phyloP scores from a whole-genome alignment of 306 rosid genomes.

The Rubus idaeus region DNA sequence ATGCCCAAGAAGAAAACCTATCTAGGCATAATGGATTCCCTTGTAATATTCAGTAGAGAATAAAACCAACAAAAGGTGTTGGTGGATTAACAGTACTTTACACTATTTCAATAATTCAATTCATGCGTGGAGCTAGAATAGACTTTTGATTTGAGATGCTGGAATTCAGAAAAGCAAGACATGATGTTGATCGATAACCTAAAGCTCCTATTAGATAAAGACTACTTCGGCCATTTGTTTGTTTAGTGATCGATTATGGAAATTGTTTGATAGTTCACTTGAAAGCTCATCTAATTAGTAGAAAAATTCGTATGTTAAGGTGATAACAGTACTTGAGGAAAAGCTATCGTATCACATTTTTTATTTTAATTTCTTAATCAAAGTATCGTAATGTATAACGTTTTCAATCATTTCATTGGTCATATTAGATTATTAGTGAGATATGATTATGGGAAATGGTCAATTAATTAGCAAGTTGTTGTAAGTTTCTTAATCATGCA shows the following conservation, averaged over 20 bases:
- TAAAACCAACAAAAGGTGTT: background rate
- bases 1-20: background rate
- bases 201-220: constrained; percentile 9
- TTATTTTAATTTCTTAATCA: background rate
- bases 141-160: background rate
- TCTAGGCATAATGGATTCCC: background rate
- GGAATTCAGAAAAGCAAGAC: background rate
- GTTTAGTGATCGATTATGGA: background rate
- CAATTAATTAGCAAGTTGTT: background rate
- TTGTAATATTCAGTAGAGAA: background rate
- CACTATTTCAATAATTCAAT: background rate
- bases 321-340: background rate
- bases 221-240: background rate
- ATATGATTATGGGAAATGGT: background rate
- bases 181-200: background rate
- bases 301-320: background rate
- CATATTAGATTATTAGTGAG: too few species aligned
- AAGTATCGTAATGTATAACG: background rate
- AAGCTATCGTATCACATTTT: background rate
- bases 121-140: background rate
- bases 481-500: background rate
- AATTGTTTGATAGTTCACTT: background rate
- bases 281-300: background rate
- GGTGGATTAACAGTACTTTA: background rate
- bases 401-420: too few species aligned